These are phyloP conservation scores for Arctium lappa DNA, from an alignment of 129 eudicot species.

Conservation along the genomic window DNA sequence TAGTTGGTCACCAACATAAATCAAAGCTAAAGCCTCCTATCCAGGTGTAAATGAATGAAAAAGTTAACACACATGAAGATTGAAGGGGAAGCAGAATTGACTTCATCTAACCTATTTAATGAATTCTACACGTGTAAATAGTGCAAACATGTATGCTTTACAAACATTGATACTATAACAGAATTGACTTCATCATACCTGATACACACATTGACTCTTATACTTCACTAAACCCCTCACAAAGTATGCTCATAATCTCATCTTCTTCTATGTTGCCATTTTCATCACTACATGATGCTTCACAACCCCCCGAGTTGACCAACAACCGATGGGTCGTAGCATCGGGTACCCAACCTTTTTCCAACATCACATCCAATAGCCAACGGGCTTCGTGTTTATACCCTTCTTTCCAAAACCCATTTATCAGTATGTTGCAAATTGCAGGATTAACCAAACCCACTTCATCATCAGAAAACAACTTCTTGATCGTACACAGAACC, in stretches of 20 bases:
- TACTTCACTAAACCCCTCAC: constrained; percentile 49
- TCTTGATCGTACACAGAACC: constrained; percentile 32
- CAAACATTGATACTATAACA: background rate
- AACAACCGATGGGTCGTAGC: constrained; percentile 56
- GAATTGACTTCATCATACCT: background rate
- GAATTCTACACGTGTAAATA: background rate
- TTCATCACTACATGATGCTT: constrained; percentile 4
- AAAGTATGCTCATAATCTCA: constrained; percentile 60
- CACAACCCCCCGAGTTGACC: constrained; percentile 36
- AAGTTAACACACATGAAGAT: background rate
- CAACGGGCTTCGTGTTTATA: constrained; percentile 45
- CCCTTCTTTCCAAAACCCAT: constrained; percentile 72
- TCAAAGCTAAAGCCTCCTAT: background rate
- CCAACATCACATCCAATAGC: constrained; percentile 69
- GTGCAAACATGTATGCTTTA: constrained; percentile 5
- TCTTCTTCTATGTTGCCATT: constrained; percentile 44
- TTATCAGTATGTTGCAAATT: constrained; percentile 40
- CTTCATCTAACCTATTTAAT: constrained; percentile 9
- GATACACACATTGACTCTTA: constrained; percentile 8
- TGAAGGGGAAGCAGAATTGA: background rate
- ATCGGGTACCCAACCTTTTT: constrained; percentile 81
- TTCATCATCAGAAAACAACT: constrained; percentile 28
- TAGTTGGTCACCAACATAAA: background rate
- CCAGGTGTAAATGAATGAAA: no score
- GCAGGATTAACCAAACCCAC: constrained; percentile 35